Conservation (phyloP, 1,139 yeast genomes). For the Oligophagozyma castellii region DNA sequence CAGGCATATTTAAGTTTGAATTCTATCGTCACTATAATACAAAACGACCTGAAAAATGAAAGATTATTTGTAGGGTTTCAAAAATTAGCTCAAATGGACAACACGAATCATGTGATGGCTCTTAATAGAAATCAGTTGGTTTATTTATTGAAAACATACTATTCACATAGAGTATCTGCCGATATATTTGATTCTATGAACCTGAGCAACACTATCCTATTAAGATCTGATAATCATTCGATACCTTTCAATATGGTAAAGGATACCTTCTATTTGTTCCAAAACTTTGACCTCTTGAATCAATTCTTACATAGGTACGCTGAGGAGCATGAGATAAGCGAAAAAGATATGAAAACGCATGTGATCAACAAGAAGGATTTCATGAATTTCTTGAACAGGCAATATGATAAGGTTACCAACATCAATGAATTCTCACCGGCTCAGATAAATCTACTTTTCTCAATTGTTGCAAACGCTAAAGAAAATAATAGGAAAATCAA, state of each 20-base stretch:
- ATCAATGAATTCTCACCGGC: constrained; percentile 28
- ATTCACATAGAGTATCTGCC: constrained; percentile 26
- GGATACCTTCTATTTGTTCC: constrained; percentile 27
- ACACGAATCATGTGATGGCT: constrained; percentile 16
- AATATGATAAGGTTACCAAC: constrained; percentile 28
- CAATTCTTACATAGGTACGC: constrained; percentile 26
- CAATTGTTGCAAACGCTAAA: constrained; percentile 26
- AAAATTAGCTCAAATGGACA: constrained; percentile 18
- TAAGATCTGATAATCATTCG: constrained; percentile 21
- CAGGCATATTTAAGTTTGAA: constrained; percentile 20
- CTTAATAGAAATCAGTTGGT: constrained; percentile 25
- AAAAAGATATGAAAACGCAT: constrained; percentile 17
- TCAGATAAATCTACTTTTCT: constrained; percentile 27
- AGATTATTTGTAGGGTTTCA: constrained; percentile 21
- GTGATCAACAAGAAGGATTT: constrained; percentile 27
- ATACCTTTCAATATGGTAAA: constrained; percentile 26
- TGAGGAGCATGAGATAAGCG: constrained; percentile 17
- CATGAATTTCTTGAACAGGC: constrained; percentile 22
- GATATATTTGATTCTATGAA: constrained; percentile 25
- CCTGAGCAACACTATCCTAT: constrained; percentile 17
- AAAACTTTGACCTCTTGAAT: constrained; percentile 28
- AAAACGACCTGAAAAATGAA: constrained; percentile 26
- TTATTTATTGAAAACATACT: constrained; percentile 22
- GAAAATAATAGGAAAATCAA: constrained; percentile 9
- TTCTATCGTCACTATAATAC: constrained; percentile 26